Base-by-base conservation (phyloP, 1,139 yeast genomes). In the Scheffersomyces illinoinensis region DNA sequence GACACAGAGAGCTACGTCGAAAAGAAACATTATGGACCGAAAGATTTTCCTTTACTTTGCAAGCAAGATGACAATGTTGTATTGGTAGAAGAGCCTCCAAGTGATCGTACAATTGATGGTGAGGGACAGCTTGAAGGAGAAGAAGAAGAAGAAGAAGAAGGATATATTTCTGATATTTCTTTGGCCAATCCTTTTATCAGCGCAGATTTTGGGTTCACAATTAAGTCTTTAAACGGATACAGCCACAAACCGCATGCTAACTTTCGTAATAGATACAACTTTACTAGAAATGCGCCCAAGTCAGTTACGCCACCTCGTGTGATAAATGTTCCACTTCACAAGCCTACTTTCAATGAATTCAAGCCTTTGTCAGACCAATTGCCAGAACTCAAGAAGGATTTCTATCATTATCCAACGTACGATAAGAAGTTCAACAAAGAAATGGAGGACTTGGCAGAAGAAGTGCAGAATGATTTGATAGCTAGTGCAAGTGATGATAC, bases 131-230 rank as follows among this genome's bases (percentile, higher is more conserved):
- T 55, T 1, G 63, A 66, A 5, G 67, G 64, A 33, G 72, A 67
- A 20, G 63, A 59, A 4, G 67, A 64, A 33, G 72, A 67, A 20
- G 63, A 59, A 4, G 65, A 63, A 39, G 70, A 66, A 24, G 85
- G 77, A 1, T 77, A 77, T 59, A 79, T 77, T 47, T 82, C 86
- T 0, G 84, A 80, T 61, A 72, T 84, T 1, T 84, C 88, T 0
- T 66, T 81, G 46, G 88, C 88, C 0, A 79, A 83, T 58, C 88
- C 89, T 0, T 79, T 77, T 55, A 69, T 82, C 17, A 76, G 83
- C 23, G 85, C 82, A 4, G 79, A 82, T 56, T 77, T 76, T 66
- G 86, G 83, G 0, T 89, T 87, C 65, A 75, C 77, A 6, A 75
- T 88, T 14, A 85, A 82, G 63, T 48, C 21, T 17, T 20, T 24